A percentile compares a stretch with the other conserved stretches of the same genome.
These are phyloP conservation scores for Rostrohypoxylon terebratum DNA, from an alignment of 495 filamentous ascomycete genomes.

Conservation along the genomic window DNA sequence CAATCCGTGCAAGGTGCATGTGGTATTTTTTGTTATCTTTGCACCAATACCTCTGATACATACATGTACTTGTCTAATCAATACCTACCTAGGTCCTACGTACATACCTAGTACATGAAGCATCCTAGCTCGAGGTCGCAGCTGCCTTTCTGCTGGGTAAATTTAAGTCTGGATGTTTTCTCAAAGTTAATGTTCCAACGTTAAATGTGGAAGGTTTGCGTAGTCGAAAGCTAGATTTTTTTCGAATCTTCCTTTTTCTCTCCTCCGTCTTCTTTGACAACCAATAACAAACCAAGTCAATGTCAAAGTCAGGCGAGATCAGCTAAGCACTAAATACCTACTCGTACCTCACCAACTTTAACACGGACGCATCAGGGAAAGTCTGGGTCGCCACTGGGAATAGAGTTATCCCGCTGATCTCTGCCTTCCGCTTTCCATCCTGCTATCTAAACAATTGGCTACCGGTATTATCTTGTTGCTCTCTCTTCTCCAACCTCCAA, in stretches of 20 bases:
- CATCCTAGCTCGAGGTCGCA: background rate
- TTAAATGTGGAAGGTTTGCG: slow-evolving; percentile 21
- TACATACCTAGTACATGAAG: no score
- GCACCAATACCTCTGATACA: background rate
- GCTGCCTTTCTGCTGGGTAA: slow-evolving; percentile 7
- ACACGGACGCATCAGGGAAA: slow-evolving; percentile 35
- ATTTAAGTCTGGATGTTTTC: slow-evolving; percentile 14
- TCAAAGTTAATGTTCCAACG: slow-evolving; percentile 8
- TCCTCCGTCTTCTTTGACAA: slow-evolving; percentile 14
- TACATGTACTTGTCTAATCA: slow-evolving; percentile 25
- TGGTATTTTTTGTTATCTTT: slow-evolving; percentile 32
- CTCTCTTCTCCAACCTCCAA: no score
- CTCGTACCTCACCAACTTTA: slow-evolving; percentile 15
- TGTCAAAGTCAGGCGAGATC: slow-evolving; percentile 1
- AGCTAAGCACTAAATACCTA: slow-evolving; percentile 1
- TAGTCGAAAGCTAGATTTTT: slow-evolving; percentile 28
- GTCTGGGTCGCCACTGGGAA: slow-evolving; percentile 30
- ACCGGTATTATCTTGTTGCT: slow-evolving; percentile 19
- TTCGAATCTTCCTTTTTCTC: slow-evolving; percentile 12
- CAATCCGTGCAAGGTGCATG: slow-evolving; percentile 7
- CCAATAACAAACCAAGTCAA: slow-evolving; percentile 16
- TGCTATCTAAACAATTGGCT: background rate
- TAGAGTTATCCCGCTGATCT: slow-evolving; percentile 4
- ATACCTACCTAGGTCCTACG: no score
- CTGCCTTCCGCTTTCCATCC: background rate